Conservation (phyloP, 208 protist genomes). For the Zelonia costaricensis region DNA sequence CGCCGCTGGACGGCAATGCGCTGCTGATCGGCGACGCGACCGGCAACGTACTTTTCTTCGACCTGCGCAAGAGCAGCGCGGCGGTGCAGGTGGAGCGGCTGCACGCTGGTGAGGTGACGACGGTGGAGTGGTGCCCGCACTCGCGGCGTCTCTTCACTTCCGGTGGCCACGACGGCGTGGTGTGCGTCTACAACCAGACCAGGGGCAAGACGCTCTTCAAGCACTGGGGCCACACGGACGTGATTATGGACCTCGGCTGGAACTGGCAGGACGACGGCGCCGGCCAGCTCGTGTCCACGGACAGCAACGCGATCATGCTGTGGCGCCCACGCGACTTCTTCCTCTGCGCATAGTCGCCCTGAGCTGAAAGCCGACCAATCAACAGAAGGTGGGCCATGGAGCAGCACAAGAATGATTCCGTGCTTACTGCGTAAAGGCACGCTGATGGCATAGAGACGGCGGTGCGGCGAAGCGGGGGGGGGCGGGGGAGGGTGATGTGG, state of each 20-base stretch:
- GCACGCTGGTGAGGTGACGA: conserved; percentile 67
- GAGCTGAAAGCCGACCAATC: no score
- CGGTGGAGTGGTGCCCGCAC: conserved; percentile 85
- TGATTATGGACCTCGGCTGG: conserved; percentile 85
- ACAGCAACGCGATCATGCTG: conserved; percentile 86
- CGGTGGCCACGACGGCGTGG: conserved; percentile 74
- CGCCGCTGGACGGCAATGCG: conserved; percentile 53
- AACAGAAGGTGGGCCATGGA: no score
- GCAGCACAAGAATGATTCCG: no score
- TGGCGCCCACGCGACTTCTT: conserved; percentile 87
- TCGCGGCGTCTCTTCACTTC: conserved; percentile 77
- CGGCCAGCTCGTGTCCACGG: conserved; percentile 79
- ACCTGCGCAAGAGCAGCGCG: conserved; percentile 58
- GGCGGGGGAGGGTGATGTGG: no score
- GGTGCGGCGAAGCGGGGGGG: no score
- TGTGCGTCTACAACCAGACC: conserved; percentile 74
- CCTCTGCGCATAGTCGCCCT: conserved; percentile 32
- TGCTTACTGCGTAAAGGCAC: no score
- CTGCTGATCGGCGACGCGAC: conserved; percentile 60
- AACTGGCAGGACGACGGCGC: conserved; percentile 84
- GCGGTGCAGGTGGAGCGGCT: conserved; percentile 46
- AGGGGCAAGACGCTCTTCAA: conserved; percentile 65
- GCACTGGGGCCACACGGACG: conserved; percentile 85
- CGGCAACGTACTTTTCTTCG: conserved; percentile 68
- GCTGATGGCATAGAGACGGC: no score